These are phyloP conservation scores for Globisporangium nodosum DNA, from an alignment of 352 stramenopile genomes.

Conservation along the genomic window DNA sequence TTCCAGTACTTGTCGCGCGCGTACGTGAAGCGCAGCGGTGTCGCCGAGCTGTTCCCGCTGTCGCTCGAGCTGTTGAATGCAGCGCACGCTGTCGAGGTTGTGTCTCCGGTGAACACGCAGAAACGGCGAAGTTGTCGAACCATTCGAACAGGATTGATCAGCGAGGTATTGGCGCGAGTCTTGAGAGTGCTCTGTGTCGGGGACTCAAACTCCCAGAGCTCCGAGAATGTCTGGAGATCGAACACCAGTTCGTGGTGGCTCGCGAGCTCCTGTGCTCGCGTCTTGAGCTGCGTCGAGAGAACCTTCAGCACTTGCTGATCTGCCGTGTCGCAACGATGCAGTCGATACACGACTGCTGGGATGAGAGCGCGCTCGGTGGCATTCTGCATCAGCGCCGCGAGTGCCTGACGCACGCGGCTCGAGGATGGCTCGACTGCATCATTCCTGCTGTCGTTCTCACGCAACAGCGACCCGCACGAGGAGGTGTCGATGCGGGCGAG, in stretches of 20 bases:
- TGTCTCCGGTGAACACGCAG: slow-evolving; percentile 41
- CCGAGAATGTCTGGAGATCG: slow-evolving; percentile 60
- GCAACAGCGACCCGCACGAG: slow-evolving; percentile 1
- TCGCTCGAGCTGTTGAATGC: background rate
- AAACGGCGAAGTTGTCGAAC: slow-evolving; percentile 41
- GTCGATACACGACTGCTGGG: slow-evolving; percentile 40
- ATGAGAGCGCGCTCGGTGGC: slow-evolving; percentile 41
- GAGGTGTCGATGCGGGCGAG: slow-evolving; percentile 21
- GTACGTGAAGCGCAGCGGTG: slow-evolving; percentile 10
- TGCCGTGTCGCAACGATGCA: slow-evolving; percentile 37
- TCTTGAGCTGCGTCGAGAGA: slow-evolving; percentile 26
- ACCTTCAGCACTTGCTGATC: slow-evolving; percentile 35
- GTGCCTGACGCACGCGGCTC: slow-evolving; percentile 4
- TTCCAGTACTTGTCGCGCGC: slow-evolving; percentile 26
- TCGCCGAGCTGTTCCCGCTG: background rate
- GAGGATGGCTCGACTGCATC: background rate
- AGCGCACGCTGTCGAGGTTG: slow-evolving; percentile 3
- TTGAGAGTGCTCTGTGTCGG: slow-evolving; percentile 32
- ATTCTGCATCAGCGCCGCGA: slow-evolving; percentile 45
- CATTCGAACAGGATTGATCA: slow-evolving; percentile 33
- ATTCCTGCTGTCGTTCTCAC: background rate
- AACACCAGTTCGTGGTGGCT: slow-evolving; percentile 21
- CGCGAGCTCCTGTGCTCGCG: background rate
- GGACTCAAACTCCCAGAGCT: slow-evolving; percentile 52
- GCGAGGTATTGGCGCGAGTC: slow-evolving; percentile 30